These are phyloP conservation scores for Pythium scleroteichum DNA, from an alignment of 352 stramenopile species.

Conservation along the genomic window DNA sequence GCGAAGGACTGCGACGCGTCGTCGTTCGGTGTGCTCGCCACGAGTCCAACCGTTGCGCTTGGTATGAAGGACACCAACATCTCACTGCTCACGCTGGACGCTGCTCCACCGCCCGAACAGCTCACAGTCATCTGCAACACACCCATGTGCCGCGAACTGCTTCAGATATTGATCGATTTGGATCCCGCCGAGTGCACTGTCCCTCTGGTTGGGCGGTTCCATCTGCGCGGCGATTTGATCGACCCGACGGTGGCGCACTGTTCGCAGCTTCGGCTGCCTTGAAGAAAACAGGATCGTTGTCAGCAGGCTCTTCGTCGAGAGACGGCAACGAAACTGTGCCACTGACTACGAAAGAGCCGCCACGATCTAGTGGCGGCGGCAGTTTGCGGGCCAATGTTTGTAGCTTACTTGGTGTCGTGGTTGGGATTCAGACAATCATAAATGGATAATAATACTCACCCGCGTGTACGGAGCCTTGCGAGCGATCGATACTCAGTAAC, in stretches of 20 bases:
- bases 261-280: not conserved
- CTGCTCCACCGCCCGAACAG: not conserved
- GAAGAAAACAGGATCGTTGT: not conserved
- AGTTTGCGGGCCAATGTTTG: too few species aligned
- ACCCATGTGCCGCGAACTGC: constrained; percentile 7
- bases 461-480: too few species aligned
- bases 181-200: constrained; percentile 7
- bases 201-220: constrained; percentile 12
- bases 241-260: constrained; percentile 17
- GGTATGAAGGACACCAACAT: constrained; percentile 14
- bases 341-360: too few species aligned
- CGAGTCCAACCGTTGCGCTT: constrained; percentile 6
- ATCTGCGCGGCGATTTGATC: constrained; percentile 13
- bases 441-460: too few species aligned
- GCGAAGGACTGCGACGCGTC: not conserved
- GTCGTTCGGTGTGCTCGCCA: constrained; percentile 10
- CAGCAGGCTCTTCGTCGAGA: not conserved
- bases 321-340: not conserved
- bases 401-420: too few species aligned
- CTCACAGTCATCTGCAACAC: constrained; percentile 3
- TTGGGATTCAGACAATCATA: too few species aligned
- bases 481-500: too few species aligned
- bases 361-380: too few species aligned
- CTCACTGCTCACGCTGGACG: constrained; percentile 5
- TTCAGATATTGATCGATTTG: not conserved